Percentiles rank a stretch among this genome's conserved stretches.
phyloP scores from a whole-genome alignment of 192 early-diverging fungal species.

The Podila epigama region DNA sequence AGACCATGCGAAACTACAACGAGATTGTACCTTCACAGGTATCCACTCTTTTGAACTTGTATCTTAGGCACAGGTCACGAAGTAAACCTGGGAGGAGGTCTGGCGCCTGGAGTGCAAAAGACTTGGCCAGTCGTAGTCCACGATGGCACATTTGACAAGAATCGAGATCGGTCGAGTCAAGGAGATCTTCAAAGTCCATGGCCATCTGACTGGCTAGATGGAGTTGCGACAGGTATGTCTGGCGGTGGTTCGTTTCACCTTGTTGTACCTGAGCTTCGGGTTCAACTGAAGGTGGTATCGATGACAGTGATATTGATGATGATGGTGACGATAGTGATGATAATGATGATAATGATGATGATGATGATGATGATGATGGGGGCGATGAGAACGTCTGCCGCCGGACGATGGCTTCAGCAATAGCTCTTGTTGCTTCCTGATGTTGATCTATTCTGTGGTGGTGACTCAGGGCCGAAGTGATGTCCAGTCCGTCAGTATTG shows the following conservation, averaged over 20 bases:
- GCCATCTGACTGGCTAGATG: constrained; percentile 15
- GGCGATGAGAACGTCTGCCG: too few relatives aligned
- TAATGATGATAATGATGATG: not conserved
- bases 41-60: constrained; percentile 22
- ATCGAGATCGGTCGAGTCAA: constrained; percentile 30
- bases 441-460: too few relatives aligned
- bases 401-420: too few relatives aligned
- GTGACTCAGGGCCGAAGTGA: too few relatives aligned
- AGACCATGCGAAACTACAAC: not conserved
- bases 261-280: not conserved
- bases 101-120: constrained; percentile 27
- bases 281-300: not conserved
- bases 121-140: constrained; percentile 24
- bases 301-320: not conserved
- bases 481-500: too few relatives aligned
- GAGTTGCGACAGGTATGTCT: constrained; percentile 7
- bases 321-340: not conserved
- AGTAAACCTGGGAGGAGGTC: constrained; percentile 30
- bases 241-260: not conserved
- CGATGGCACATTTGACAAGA: constrained; percentile 42
- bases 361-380: too few relatives aligned
- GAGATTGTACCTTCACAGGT: constrained; percentile 27
- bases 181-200: constrained; percentile 24
- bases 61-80: constrained; percentile 15
- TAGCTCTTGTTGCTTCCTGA: too few relatives aligned